Evolutionary conservation across 768 basidiomycete species (phyloP), one percentile per base, ranked within the genome.

Genomic region (Nidula microcarpa): DNA sequence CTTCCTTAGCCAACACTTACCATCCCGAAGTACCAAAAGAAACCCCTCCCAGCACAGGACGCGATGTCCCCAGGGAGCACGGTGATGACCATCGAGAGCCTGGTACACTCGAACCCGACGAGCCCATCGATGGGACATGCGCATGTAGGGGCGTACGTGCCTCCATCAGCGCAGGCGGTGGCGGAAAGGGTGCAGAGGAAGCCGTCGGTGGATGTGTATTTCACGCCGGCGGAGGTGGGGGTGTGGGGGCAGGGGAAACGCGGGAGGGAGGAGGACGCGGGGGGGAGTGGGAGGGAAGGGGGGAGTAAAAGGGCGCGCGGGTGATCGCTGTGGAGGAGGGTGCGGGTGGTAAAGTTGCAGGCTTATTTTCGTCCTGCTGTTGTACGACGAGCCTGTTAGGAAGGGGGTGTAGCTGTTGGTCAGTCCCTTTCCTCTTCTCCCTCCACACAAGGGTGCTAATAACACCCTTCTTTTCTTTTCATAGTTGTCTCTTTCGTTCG

Each of bases 21-120:
- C 55, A 62, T 64, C 56, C 44, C 60, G 43, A 62, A 85, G 79
- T 86, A 86, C 65, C 82, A 84, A 62, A 84, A 81, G 67, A 78
- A 73, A 63, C 64, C 71, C 13, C 57, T 65, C 23, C 57, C 61
- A 33, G 56, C 61, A 23, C 53, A 59, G 17, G 56, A 49, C 43
- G 57, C 60, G 61, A 65, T 46, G 51, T 56, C 43, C 41, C 55
- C 52, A 16, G 57, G 52, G 45, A 65, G 58, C 39, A 64, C 69
- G 1, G 68, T 74, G 7, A 76, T 87, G 74, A 75, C 80, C 5
- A 84, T 88, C 35, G 85, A 86, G 47, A 79, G 83, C 1, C 74
- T 87, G 16, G 84, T 87, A 5, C 85, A 86, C 64, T 85, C 85
- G n/a, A 86, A 82, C 51, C 84, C 85, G 1, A 77, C 81, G 1